These are phyloP conservation scores for Rubia balearica DNA, from an alignment of 305 asterid species.

Conservation along the genomic window DNA sequence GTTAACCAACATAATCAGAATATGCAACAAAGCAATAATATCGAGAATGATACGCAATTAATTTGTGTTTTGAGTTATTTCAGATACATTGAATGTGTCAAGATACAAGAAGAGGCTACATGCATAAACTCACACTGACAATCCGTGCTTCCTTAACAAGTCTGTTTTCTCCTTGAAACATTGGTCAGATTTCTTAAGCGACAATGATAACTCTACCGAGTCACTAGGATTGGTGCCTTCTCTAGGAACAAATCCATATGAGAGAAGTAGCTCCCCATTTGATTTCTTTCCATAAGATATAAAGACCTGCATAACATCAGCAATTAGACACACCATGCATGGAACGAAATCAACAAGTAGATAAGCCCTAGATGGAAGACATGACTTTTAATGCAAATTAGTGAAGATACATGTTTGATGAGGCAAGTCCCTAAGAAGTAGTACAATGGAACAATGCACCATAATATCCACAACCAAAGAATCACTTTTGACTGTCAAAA, in stretches of 20 bases:
- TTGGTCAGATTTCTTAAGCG: conserved; percentile 64
- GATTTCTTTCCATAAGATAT: conserved; percentile 91
- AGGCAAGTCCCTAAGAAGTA: too few relatives aligned
- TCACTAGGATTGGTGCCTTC: conserved; percentile 93
- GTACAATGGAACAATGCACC: too few relatives aligned
- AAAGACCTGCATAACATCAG: conserved; percentile 58
- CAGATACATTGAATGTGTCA: neutral
- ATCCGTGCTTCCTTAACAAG: conserved; percentile 60
- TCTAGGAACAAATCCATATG: conserved; percentile 93
- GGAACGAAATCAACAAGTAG: neutral
- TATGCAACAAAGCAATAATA: neutral
- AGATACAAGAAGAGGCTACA: neutral
- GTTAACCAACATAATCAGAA: conserved; percentile 12
- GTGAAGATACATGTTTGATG: too few relatives aligned
- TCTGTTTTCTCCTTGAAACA: conserved; percentile 71
- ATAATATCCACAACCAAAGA: too few relatives aligned
- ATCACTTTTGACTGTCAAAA: too few relatives aligned
- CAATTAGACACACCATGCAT: conserved; percentile 4
- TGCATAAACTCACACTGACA: conserved; percentile 51
- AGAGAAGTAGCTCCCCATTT: conserved; percentile 87
- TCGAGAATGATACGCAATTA: neutral
- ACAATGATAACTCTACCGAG: conserved; percentile 64
- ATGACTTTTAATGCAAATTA: neutral
- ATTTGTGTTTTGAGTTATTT: conserved; percentile 1
- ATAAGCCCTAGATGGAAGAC: neutral